A percentile compares a stretch with the other conserved stretches of the same genome.
Evolutionary conservation across 169 alveolate genomes (phyloP).

Genomic region (Plasmodium reichenowi): DNA sequence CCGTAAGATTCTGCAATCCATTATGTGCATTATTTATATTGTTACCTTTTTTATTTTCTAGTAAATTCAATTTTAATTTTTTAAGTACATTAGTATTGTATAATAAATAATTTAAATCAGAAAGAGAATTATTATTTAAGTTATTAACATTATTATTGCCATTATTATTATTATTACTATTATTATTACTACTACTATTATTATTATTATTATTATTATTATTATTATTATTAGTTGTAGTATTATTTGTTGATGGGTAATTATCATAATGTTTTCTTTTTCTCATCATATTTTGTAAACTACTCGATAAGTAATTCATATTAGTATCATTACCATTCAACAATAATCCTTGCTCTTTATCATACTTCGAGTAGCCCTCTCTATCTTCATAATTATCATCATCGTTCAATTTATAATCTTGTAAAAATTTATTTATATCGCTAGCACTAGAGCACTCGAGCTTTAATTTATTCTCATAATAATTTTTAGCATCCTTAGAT

Average conservation of each 20-base stretch:
- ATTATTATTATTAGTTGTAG: too few relatives aligned
- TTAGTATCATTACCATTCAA: slow-evolving; percentile 18
- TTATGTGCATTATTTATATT: not conserved
- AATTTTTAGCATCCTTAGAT: slow-evolving; percentile 25
- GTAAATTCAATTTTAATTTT: slow-evolving; percentile 37
- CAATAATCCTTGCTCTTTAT: slow-evolving; percentile 8
- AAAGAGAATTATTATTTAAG: slow-evolving; percentile 2
- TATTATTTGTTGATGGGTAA: slow-evolving; percentile 5
- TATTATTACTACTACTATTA: not conserved
- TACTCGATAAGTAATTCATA: slow-evolving; percentile 20
- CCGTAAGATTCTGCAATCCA: not conserved
- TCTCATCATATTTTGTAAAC: slow-evolving; percentile 26
- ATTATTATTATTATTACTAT: not conserved
- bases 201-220: too few relatives aligned
- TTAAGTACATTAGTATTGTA: slow-evolving; percentile 38
- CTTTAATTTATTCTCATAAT: slow-evolving; percentile 30
- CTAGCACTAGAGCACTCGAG: slow-evolving; percentile 11
- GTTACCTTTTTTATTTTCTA: slow-evolving; percentile 31
- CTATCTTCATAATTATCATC: slow-evolving; percentile 39
- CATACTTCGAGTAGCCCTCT: slow-evolving; percentile 33
- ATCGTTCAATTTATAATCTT: slow-evolving; percentile 12
- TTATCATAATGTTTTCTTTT: slow-evolving; percentile 32
- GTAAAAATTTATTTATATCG: slow-evolving; percentile 25
- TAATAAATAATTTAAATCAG: slow-evolving; percentile 39
- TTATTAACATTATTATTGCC: not conserved